Evolutionary conservation across 108 stramenopile genomes (phyloP).

Genomic region (Schizochytrium sp.): DNA sequence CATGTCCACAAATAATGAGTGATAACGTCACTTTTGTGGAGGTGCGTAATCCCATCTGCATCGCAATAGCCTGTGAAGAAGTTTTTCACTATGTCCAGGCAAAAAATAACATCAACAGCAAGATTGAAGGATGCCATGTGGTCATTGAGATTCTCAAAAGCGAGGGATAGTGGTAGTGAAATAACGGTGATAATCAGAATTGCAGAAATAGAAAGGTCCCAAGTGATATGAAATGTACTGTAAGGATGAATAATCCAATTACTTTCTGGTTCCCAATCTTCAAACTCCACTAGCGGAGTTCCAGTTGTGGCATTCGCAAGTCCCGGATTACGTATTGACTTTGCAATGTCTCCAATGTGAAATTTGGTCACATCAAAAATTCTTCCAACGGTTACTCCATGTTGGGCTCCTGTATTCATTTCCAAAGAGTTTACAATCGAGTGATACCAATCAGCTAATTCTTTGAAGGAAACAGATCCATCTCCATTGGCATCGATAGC

Average conservation of each 20-base stretch:
- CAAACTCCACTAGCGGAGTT: background rate
- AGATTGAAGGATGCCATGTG: slow-evolving; percentile 72
- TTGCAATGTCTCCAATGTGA: background rate
- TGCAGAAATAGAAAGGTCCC: slow-evolving; percentile 75
- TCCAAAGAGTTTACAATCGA: slow-evolving; percentile 24
- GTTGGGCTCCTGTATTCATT: background rate
- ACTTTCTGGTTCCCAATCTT: background rate
- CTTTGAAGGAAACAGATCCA: slow-evolving; percentile 25
- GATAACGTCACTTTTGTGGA: slow-evolving; percentile 70
- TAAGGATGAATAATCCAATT: slow-evolving; percentile 71
- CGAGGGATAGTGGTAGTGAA: slow-evolving; percentile 76
- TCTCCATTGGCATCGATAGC: slow-evolving; percentile 18
- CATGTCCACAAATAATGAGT: slow-evolving; percentile 77
- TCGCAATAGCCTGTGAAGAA: slow-evolving; percentile 80
- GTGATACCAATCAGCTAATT: slow-evolving; percentile 54
- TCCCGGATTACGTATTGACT: background rate
- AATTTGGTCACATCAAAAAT: slow-evolving; percentile 51
- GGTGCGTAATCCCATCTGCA: slow-evolving; percentile 75
- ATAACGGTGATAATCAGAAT: slow-evolving; percentile 75
- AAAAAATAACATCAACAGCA: slow-evolving; percentile 75
- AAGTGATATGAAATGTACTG: slow-evolving; percentile 68
- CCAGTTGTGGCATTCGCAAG: background rate
- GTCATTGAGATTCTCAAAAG: slow-evolving; percentile 77
- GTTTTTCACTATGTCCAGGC: slow-evolving; percentile 79
- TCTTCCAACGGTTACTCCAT: background rate